Base-by-base conservation (phyloP, 805 yeast species). In the Phaffomyces opuntiae region DNA sequence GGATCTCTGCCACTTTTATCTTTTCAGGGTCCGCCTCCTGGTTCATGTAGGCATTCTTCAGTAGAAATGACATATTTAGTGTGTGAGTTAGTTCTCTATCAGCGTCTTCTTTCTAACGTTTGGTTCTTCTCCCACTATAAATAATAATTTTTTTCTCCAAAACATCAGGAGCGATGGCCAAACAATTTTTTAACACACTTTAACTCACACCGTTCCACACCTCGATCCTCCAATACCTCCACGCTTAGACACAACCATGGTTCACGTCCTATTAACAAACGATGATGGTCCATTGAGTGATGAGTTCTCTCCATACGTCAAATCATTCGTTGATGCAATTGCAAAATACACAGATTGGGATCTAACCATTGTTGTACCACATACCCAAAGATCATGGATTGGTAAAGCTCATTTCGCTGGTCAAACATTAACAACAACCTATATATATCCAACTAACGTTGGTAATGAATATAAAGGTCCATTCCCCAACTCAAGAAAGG, bases 361-460 rank as follows among this genome's bases (percentile, higher is more conserved):
- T 26, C 65, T 90, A 31, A 80, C 89, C 24, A 80, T 90, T 19
- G 89, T 83, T 26, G 83, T 93, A 3, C 99, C 99, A 12, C 67
- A 72, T 49, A 75, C 80, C 44, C 95, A 87, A 54, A 68, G 93
- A 55, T 90, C 97, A 13, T 93, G 99, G 99, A 91, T 89, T 47
- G 96, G 96, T 34, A 93, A 93, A 63, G 98, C 99, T 7, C 97
- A 90, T 68, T 80, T 93, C 57, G 95, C 95, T 0, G 91, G 88
- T 7, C 74, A 76, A 51, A 74, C 78, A 26, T 68, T 84, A 36
- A 66, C 77, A 3, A 77, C 84, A 1, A 69, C 77, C 2, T 86
- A 78, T 59, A 70, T 83, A n/a, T 86, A 86, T 56, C 74, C 85
- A 17, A 71, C 77, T 1, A 62, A 70, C 14, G 60, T 65, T 17